Base-by-base conservation (phyloP, 2,329 filamentous ascomycete genomes). In the Parastagonospora avenae region DNA sequence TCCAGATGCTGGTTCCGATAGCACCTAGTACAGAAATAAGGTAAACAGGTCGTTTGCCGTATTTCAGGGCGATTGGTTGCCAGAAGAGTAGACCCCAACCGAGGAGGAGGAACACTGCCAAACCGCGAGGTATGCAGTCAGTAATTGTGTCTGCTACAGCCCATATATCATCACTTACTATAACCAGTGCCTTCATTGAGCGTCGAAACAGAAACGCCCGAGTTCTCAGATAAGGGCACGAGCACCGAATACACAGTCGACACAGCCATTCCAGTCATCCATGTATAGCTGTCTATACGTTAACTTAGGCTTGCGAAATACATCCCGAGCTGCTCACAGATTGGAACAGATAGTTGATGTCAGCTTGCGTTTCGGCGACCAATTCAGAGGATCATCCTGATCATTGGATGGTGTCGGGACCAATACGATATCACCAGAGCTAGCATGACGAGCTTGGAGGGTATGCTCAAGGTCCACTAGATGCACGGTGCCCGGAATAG, bases 61-160 rank as follows among this genome's bases (percentile, higher is more conserved):
- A 82, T 41, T 78, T 77, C 14, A 82, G 62, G 0, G 81, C 81
- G 28, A 83, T 60, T 2, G 81, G 80, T 56, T 83, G 80, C 76
- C 78, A 82, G 36, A 83, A 68, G 2, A 83, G 63, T 54, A 77
- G 76, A 0, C 78, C 79, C 79, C 79, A 82, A 2, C 80, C 79
- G 19, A 81, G 75, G 11, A 79, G 72, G 28, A 82, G 61, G 55
- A 82, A 82, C 78, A 81, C 19, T 24, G 19, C 5, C 19, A 24
- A 24, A 24, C 19, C 19, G 5, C 19, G 19, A 24, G 5, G 19
- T 24, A 5, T 24, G 19, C 19, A 24, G 19, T 24, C 19, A 24
- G 19, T 5, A 24, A 24, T 5, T 5, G 19, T 24, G 19, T 24
- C 19, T 3, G 19, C 19, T 24, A 5, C 19, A 24, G 19, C 19